Base-by-base conservation (phyloP, 306 rosid genomes). In the Vachellia collinsii region DNA sequence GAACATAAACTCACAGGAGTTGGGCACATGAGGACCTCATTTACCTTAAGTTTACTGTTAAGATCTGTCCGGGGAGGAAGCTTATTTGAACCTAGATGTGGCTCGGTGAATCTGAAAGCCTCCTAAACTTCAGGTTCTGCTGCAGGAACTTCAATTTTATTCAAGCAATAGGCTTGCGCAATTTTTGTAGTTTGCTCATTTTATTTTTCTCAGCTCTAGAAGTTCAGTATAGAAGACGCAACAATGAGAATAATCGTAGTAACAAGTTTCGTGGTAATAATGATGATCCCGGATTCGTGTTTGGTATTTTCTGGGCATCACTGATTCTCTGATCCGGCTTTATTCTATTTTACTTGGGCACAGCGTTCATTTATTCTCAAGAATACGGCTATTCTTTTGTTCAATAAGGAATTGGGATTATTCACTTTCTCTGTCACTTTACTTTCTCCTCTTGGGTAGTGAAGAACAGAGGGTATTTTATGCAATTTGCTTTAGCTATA, bases 1-100 rank as follows among this genome's bases (percentile, higher is more conserved):
- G 70, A 68, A 85, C 79, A 77, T 79, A 75, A 89, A 75, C 38
- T 11, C 63, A n/a, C 82, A 84, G 87, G 83, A 63, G 79, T 76
- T 78, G 61, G 81, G 74, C 67, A 42, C 61, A 77, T 66, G 61
- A 62, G 65, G 47, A 20, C 34, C 38, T 5, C 19, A 61, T 61
- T 61, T 61, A 19, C 62, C 41, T 85, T 78, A 69, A 29, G 80
- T n/a, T 9, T 61, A 82, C 76, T 68, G 84, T 80, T 66, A 77
- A 38, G 81, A 63, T 46, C 74, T 70, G 51, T 65, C 42, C 59
- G 25, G n/a, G 20, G 25, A 43, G 77, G 84, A 65, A 29, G 84
- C 11, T 54, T 64, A 20, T 51, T 66, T 80, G n/a, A 80, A 56
- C 54, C 44, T 44, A 44, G 50, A 14, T 73, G 71, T 77, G 61